Base-by-base conservation (phyloP, 148 eudicot genomes). In the Selenicereus undatus region DNA sequence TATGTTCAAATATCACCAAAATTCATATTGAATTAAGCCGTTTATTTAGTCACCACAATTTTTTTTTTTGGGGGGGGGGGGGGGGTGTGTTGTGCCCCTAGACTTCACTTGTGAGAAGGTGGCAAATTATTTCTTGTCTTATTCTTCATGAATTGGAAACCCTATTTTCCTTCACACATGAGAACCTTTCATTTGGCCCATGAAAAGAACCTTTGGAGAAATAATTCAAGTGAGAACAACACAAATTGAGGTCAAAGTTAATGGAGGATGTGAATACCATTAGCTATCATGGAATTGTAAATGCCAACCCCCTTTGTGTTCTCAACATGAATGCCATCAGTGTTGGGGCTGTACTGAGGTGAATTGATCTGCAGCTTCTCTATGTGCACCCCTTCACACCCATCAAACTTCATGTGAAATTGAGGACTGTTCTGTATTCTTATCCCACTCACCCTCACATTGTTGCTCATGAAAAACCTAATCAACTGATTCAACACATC, bases 391-490 rank as follows among this genome's bases (percentile, higher is more conserved):
- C 98, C 99, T 76, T 92, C 85, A 71, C 99, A 96, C 6, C 95
- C 98, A 71, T 96, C 98, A 50, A 96, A 96, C 79, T 96, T 96
- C 84, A 96, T 86, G 87, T 96, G 99, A 86, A 96, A 96, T 74
- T 88, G 84, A 20, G 99, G 99, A 79, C 99, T 91, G 78, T 96
- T 94, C 79, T 90, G 92, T 71, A 96, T 91, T 66, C 93, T 81
- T 76, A 96, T 54, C 24, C 92, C 91, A 51, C 86, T 83, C 54
- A 96, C 65, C 29, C 69, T 86, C 85, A 93, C 70, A 72, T 94
- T 96, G 52, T 88, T 86, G 90, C 99, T 93, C 89, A 92, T 87
- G 87, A 96, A 96, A 84, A 93, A 96, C 43, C 98, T 82, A 51
- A 96, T 92, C 82, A 96, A 50, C 99, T 96, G 93, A 43, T 20